Base-by-base conservation (phyloP, 306 rosid species). In the Biancaea sappan region DNA sequence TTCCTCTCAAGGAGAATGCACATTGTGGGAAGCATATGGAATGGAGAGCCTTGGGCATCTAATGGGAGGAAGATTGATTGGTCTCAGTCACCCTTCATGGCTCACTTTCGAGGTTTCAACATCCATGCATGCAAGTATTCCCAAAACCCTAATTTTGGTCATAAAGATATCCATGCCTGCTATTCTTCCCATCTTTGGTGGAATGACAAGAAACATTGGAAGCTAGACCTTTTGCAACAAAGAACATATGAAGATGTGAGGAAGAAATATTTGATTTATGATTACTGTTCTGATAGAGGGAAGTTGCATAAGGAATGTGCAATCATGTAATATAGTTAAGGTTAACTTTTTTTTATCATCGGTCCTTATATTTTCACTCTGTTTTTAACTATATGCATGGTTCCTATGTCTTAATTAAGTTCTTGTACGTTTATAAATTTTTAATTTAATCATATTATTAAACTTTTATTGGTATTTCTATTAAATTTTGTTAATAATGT, bases 1-100 rank as follows among this genome's bases (percentile, higher is more conserved):
- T 73, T n/a, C 28, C 83, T 75, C 2, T 72, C 75, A 58, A 14
- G 46, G 22, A 16, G 26, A 72, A 79, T 79, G 83, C 83, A 73
- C 13, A 31, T 79, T 56, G 66, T 1, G 1, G 63, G 9, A 24
- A 79, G 83, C 70, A 64, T 79, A 73, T 79, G 83, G 83, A 72
- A 79, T 73, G 83, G 83, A 3, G 83, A 79, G 41, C 83, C 83
- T 2, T 79, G 83, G 83, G 83, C 83, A 6, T 79, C 83, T 3
- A 72, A 79, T 65, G 83, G 83, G 47, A 79, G 72, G 62, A 72
- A 47, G 65, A 72, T 79, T 34, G 38, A 79, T 15, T 73, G 83
- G 83, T 47, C 31, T 13, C 57, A 65, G 66, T 69, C 78, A 66
- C 83, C 83, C 38, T 79, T 79, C 69, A 35, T 29, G 2, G 83